A percentile compares a stretch with the other conserved stretches of the same genome.
Evolutionary conservation across 176 grass and related monocot species (phyloP).

Genomic region (Aegilops speltoides): DNA sequence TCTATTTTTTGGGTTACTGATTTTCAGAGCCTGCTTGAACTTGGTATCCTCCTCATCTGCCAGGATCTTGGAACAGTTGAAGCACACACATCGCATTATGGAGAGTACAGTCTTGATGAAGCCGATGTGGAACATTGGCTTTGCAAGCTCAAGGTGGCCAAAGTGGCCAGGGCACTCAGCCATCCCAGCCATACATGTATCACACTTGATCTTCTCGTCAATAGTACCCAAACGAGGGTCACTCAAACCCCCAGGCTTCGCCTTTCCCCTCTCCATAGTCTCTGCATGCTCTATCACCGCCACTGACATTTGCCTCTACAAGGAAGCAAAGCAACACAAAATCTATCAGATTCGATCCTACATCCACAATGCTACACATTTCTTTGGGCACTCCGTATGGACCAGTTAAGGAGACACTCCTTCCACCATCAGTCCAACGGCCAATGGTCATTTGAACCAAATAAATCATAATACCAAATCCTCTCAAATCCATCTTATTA

Average conservation of each 20-base stretch:
- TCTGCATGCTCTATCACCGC: constrained; percentile 80
- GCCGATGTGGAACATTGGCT: constrained; percentile 94
- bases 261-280: constrained; percentile 96
- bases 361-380: too few species aligned
- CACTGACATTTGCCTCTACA: constrained; percentile 98
- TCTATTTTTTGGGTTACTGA: constrained; percentile 84
- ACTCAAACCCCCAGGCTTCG: constrained; percentile 80
- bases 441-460: neutral
- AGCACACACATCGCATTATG: constrained; percentile 98
- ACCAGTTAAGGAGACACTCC: neutral
- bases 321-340: constrained; percentile 11
- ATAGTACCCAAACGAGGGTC: constrained; percentile 91
- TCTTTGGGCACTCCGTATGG: neutral
- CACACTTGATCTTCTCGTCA: constrained; percentile 86
- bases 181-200: constrained; percentile 98
- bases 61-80: constrained; percentile 98
- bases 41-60: constrained; percentile 84
- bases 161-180: constrained; percentile 95
- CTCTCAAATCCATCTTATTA: neutral
- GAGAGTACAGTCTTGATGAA: constrained; percentile 92
- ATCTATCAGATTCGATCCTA: neutral
- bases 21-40: constrained; percentile 98
- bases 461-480: neutral
- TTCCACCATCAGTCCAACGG: neutral
- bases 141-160: constrained; percentile 97